A percentile compares a stretch with the other conserved stretches of the same genome.
Conservation (phyloP, 148 eudicot genomes). For the Amaranthus palmeri region DNA sequence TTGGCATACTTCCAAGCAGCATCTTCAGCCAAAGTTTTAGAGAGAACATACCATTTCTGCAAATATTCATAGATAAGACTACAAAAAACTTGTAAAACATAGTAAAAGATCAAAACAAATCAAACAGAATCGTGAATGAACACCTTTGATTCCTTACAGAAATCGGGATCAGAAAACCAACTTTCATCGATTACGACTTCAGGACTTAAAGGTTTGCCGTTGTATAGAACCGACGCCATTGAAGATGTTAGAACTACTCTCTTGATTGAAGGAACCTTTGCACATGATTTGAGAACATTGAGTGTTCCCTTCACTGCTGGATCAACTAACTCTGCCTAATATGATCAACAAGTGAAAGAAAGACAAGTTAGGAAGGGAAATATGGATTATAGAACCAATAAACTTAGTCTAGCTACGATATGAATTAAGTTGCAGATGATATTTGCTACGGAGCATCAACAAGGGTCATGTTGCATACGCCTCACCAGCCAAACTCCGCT, state of each 20-base stretch:
- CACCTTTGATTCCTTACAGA: conserved; percentile 36
- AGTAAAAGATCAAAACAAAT: not conserved
- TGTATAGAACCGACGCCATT: conserved; percentile 36
- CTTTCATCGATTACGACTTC: conserved; percentile 52
- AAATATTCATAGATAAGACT: not conserved
- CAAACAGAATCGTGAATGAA: not conserved
- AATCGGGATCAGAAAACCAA: conserved; percentile 42
- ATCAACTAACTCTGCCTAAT: conserved; percentile 57
- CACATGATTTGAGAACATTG: conserved; percentile 55
- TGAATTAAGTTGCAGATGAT: not conserved
- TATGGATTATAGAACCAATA: too few relatives aligned
- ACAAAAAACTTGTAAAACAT: not conserved
- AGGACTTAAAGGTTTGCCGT: conserved; percentile 33
- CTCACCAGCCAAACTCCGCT: too few relatives aligned
- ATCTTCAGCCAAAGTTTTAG: conserved; percentile 57
- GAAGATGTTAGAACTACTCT: conserved; percentile 66
- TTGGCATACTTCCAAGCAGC: conserved; percentile 54
- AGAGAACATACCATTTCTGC: conserved; percentile 40
- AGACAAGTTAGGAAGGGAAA: not conserved
- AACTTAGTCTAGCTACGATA: too few relatives aligned
- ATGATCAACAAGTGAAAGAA: not conserved
- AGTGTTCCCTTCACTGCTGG: conserved; percentile 72
- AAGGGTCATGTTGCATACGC: too few relatives aligned
- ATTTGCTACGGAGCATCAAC: not conserved
- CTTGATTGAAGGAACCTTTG: conserved; percentile 35